Percentiles rank a stretch among this genome's conserved stretches.
Conservation (phyloP, 2,329 filamentous ascomycete species). For the Aureobasidium sp. region DNA sequence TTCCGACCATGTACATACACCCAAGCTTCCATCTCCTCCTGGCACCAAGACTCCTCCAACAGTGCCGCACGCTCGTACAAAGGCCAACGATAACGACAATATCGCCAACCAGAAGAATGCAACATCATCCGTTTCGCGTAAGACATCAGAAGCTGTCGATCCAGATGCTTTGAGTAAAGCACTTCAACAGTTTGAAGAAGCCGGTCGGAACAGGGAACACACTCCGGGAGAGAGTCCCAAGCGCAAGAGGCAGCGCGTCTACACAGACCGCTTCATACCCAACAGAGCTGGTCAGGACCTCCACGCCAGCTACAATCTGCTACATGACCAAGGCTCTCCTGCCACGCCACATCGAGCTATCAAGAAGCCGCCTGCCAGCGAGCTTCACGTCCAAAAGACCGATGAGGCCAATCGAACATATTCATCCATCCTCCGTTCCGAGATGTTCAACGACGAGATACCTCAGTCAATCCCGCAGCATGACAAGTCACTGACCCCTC, state of each 20-base stretch:
- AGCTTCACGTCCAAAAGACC: constrained; percentile 88
- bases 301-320: constrained; percentile 82
- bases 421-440: constrained; percentile 76
- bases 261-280: constrained; percentile 76
- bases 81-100: constrained; percentile 20
- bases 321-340: constrained; percentile 89
- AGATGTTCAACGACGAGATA: constrained; percentile 85
- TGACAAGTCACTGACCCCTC: constrained; percentile 64
- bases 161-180: constrained; percentile 53
- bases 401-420: constrained; percentile 95
- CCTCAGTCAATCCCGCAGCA: constrained; percentile 65
- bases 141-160: constrained; percentile 50
- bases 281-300: constrained; percentile 89
- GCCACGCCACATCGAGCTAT: constrained; percentile 81
- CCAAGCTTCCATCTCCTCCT: constrained; percentile 47
- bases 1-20: constrained; percentile 32
- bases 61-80: constrained; percentile 38
- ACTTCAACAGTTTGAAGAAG: constrained; percentile 55
- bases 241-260: constrained; percentile 60
- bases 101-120: constrained; percentile 18
- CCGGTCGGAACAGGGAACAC: constrained; percentile 50
- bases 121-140: constrained; percentile 20
- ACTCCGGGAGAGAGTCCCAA: constrained; percentile 61
- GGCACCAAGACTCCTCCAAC: constrained; percentile 55
- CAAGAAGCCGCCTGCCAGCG: constrained; percentile 78